phyloP scores from a whole-genome alignment of 164 flowering plant genomes.

The Cinnamomum micranthum region DNA sequence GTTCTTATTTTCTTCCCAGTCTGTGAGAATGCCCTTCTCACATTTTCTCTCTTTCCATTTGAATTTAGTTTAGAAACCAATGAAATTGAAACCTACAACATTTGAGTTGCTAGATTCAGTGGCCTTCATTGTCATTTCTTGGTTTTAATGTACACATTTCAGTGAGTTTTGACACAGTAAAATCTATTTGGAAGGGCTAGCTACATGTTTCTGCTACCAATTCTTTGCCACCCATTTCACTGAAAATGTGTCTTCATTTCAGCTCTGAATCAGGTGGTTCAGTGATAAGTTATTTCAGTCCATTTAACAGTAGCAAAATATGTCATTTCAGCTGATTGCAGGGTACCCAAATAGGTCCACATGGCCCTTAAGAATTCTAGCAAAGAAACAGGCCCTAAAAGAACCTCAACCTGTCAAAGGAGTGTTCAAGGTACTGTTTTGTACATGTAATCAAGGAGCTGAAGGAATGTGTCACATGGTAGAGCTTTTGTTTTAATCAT shows the following conservation, averaged over 20 bases:
- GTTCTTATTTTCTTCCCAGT: neutral
- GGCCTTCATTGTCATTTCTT: neutral
- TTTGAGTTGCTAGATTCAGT: neutral
- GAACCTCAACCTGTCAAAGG: neutral
- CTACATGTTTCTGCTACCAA: too few species aligned
- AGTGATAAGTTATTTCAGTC: too few species aligned
- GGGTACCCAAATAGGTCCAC: too few species aligned
- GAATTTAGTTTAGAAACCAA: neutral
- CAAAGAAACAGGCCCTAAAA: too few species aligned
- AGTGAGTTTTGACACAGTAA: neutral
- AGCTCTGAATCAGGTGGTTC: too few species aligned
- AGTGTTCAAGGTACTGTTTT: neutral
- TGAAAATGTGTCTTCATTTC: too few species aligned
- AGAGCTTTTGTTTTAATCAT: too few species aligned
- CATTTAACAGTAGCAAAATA: too few species aligned
- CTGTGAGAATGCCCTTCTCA: neutral
- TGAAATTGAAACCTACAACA: neutral
- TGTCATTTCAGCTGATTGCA: too few species aligned
- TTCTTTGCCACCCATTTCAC: too few species aligned
- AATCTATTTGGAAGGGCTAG: too few species aligned
- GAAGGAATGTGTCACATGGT: neutral
- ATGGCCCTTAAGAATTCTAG: neutral
- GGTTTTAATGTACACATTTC: neutral
- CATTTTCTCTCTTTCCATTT: neutral
- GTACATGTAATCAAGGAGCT: neutral